Conservation (phyloP, 306 rosid species). For the Medicago arabica region DNA sequence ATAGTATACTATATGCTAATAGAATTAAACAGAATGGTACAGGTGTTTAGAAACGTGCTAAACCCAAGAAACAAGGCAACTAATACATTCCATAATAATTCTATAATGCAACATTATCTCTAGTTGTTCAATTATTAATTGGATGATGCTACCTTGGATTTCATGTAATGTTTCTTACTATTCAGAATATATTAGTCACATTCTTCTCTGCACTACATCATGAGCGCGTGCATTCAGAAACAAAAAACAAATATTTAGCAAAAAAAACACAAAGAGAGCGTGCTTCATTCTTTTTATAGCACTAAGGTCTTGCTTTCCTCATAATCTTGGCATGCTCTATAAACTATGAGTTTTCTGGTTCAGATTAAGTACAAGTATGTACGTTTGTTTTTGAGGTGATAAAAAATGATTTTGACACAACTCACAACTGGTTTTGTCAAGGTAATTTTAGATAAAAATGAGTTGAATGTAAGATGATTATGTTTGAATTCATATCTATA, state of each 20-base stretch:
- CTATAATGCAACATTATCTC: conserved; percentile 44
- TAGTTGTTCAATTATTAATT: conserved; percentile 26
- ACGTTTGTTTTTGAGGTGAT: background rate
- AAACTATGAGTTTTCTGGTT: conserved; percentile 9
- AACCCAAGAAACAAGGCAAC: conserved; percentile 50
- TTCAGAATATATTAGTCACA: conserved; percentile 28
- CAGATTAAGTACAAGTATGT: background rate
- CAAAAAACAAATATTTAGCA: conserved; percentile 27
- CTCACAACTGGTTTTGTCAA: too few relatives aligned
- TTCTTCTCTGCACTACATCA: background rate
- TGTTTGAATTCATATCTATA: too few relatives aligned
- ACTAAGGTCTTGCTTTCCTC: conserved; percentile 26
- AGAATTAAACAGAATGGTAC: conserved; percentile 27
- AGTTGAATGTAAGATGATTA: background rate
- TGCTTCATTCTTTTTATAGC: conserved; percentile 32
- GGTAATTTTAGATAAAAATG: background rate
- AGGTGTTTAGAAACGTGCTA: conserved; percentile 46
- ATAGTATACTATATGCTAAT: background rate
- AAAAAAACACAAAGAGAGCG: conserved; percentile 39
- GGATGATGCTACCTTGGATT: conserved; percentile 29
- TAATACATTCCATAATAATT: conserved; percentile 49
- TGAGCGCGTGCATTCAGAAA: background rate
- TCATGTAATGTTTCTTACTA: conserved; percentile 12
- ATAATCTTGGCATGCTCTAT: conserved; percentile 44
- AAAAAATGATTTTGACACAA: too few relatives aligned